Evolutionary conservation across 345 rosid genomes (phyloP).

Genomic region (Linum lewisii): DNA sequence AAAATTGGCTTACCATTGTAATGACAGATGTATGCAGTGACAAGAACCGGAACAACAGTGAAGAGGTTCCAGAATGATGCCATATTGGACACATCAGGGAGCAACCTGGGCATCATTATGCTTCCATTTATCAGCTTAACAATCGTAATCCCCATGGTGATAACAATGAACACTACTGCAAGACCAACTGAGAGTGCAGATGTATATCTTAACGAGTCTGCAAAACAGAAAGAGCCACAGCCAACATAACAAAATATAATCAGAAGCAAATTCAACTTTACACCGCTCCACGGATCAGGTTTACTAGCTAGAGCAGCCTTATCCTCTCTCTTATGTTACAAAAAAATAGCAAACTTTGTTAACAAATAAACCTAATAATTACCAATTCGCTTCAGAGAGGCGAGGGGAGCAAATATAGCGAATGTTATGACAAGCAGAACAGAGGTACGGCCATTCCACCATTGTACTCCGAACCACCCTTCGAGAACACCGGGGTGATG

Average conservation of each 20-base stretch:
- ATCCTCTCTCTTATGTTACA: no score
- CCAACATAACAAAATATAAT: conserved; percentile 6
- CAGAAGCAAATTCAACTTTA: not conserved
- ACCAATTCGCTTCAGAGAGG: conserved; percentile 4
- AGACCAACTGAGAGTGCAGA: conserved; percentile 78
- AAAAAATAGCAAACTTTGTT: not conserved
- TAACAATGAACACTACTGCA: conserved; percentile 72
- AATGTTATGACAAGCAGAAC: conserved; percentile 9
- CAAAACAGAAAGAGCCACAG: conserved; percentile 20
- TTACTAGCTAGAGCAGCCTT: no score
- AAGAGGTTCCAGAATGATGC: conserved; percentile 72
- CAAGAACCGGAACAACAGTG: conserved; percentile 84
- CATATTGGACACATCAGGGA: conserved; percentile 63
- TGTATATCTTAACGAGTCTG: conserved; percentile 87
- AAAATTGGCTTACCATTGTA: conserved; percentile 48
- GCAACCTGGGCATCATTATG: conserved; percentile 62
- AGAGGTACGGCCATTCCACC: conserved; percentile 17
- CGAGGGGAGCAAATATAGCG: conserved; percentile 14
- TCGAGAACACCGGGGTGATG: conserved; percentile 13
- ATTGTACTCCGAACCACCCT: conserved; percentile 18
- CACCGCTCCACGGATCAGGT: no score
- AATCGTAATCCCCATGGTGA: conserved; percentile 58
- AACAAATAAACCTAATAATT: not conserved
- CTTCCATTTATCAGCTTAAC: conserved; percentile 54
- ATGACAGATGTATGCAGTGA: conserved; percentile 85